phyloP scores from a whole-genome alignment of 2,329 filamentous ascomycete species.

The Exserohilum turcica region DNA sequence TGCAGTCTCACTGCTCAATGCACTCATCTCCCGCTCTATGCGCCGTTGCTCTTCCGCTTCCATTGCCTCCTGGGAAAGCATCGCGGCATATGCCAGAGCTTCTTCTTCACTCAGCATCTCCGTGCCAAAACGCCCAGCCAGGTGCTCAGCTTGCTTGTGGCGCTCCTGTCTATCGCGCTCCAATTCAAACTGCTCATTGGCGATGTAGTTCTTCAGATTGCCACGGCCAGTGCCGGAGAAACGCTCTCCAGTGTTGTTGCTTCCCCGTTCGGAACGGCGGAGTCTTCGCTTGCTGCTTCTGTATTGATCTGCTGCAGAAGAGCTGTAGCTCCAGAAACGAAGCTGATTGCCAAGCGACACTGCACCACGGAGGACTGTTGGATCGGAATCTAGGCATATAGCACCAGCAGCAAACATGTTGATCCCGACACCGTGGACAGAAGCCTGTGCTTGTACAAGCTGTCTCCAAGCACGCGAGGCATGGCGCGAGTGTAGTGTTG shows the following conservation, averaged over 20 bases:
- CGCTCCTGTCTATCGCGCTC: slow-evolving; percentile 72
- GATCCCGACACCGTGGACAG: slow-evolving; percentile 69
- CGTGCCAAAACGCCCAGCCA: slow-evolving; percentile 82
- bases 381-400: slow-evolving; percentile 84
- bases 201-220: slow-evolving; percentile 79
- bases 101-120: slow-evolving; percentile 71
- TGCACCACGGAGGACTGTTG: slow-evolving; percentile 82
- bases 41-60: slow-evolving; percentile 56
- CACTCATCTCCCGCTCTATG: slow-evolving; percentile 50
- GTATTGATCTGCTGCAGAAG: slow-evolving; percentile 73
- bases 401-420: slow-evolving; percentile 83
- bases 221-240: slow-evolving; percentile 68
- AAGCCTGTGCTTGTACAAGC: slow-evolving; percentile 68
- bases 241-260: slow-evolving; percentile 63
- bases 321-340: slow-evolving; percentile 93
- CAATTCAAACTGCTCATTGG: slow-evolving; percentile 81
- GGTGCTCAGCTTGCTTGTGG: slow-evolving; percentile 68
- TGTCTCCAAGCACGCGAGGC: slow-evolving; percentile 81
- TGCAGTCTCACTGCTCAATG: slow-evolving; percentile 44
- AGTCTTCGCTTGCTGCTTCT: slow-evolving; percentile 78
- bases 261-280: slow-evolving; percentile 70
- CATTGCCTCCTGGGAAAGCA: slow-evolving; percentile 65
- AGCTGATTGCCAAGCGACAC: slow-evolving; percentile 86
- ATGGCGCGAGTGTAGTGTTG: slow-evolving; percentile 85
- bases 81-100: slow-evolving; percentile 65